Evolutionary conservation across 495 filamentous ascomycete genomes (phyloP), one percentile per base, ranked within the genome.

Genomic region (Xylaria bambusicola): DNA sequence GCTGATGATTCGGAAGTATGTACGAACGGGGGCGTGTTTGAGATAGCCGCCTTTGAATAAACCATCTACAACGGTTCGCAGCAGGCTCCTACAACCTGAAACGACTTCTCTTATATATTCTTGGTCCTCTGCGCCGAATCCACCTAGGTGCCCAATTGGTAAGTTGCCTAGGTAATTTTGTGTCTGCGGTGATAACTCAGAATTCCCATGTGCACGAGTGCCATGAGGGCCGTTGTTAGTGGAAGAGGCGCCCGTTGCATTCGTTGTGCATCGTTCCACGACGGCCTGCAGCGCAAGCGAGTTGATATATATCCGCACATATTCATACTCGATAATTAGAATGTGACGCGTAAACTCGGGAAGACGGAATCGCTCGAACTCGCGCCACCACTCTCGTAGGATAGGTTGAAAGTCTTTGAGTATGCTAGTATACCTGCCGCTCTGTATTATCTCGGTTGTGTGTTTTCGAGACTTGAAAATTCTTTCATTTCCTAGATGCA

Each of bases 271-370:
- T 35, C 93, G 84, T 72, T 97, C 93, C 17, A 97, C 88, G 18
- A 98, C 92, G 5, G 94, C 95, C 76, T 98, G 94, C 12, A 98
- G 76, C 3, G 91, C 91, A 13, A 98, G 80, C 5, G 91, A 95
- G 66, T 97, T 97, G 75, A 96, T 81, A 69, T 97, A 98, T 48
- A 97, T 84, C 72, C 90, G 82, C 17, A 92, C 89, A 64, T 95
- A 93, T 61, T 95, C 88, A 60, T 91, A 92, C 73, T 96, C 94
- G 58, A 98, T 96, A 27, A 86, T 85, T 6, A 98, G 76, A 50
- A 98, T 92, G 64, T 88, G 84, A 36, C 87, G 84, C 72, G 95
- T 91, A 59, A 89, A 87, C 5, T 82, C 82, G 1, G 91, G 87
- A 56, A 97, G 71, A 26, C 80, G 77, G 47, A 87, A 85, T 12